Evolutionary conservation across 768 basidiomycete species (phyloP), one percentile per base, ranked within the genome.

Genomic region (Hypholoma sublateritium): DNA sequence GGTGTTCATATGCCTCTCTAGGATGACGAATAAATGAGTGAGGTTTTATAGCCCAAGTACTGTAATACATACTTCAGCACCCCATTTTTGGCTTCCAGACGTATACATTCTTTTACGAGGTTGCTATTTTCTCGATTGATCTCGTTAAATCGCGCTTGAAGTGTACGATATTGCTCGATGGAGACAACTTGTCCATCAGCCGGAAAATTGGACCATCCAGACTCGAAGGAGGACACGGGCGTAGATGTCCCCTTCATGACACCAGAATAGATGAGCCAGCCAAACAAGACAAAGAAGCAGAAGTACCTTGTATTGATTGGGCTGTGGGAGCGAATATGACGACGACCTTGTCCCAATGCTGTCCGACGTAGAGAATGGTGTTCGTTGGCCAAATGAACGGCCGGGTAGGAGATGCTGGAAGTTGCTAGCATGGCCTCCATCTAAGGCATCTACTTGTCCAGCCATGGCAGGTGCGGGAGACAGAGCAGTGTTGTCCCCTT

Each of bases 1-100:
- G 50, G 22, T 53, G 25, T 24, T 53, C 57, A 42, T 58, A 58
- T 47, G 52, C 57, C 22, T 58, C 57, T 42, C 57, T 58, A 48
- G 46, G 53, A 45, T 49, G 45, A 53, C 35, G 22, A 19, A 53
- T 53, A n/a, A 48, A 43, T 58, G 25, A 24, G 13, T 21, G 35
- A 54, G 37, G 22, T 37, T 58, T 58, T 11, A n/a, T 58, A 48
- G 16, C 53, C 1, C 21, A 52, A 28, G n/a, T n/a, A n/a, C n/a
- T 28, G 7, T 53, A 35, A 19, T 54, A 58, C 57, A 34, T 58
- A 58, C 52, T 55, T n/a, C n/a, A n/a, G n/a, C n/a, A n/a, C n/a
- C n/a, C n/a, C n/a, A n/a, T 57, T 51, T 51, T 57, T 57, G 41
- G 50, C 56, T 45, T 11, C 48, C 49, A 57, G 45, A 32, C 41